A percentile compares a stretch with the other conserved stretches of the same genome.
Conservation (phyloP, 2,329 filamentous ascomycete genomes). For the Venturiaceae sp. region DNA sequence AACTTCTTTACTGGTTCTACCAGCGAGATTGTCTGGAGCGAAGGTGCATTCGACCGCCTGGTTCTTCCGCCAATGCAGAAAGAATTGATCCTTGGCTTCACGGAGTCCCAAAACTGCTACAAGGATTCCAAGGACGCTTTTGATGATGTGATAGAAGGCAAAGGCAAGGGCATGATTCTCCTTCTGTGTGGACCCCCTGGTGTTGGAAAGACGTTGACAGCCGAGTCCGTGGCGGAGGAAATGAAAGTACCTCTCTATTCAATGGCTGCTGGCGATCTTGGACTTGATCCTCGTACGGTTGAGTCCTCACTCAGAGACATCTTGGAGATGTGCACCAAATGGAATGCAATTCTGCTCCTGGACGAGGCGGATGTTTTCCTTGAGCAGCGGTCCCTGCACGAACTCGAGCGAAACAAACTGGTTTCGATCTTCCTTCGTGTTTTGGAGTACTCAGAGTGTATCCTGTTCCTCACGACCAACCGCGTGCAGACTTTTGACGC, state of each 20-base stretch:
- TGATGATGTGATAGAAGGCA: slow-evolving; percentile 42
- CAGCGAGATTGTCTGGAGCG: slow-evolving; percentile 21
- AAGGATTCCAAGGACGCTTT: slow-evolving; percentile 20
- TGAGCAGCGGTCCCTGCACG: slow-evolving; percentile 7
- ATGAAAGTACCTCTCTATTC: slow-evolving; percentile 41
- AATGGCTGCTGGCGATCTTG: slow-evolving; percentile 41
- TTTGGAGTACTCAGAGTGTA: slow-evolving; percentile 19
- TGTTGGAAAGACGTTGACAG: slow-evolving; percentile 44
- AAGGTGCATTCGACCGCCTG: slow-evolving; percentile 18
- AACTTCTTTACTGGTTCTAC: slow-evolving; percentile 12
- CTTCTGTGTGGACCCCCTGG: slow-evolving; percentile 42
- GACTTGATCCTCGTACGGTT: slow-evolving; percentile 30
- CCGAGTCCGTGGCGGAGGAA: slow-evolving; percentile 39
- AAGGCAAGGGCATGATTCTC: slow-evolving; percentile 42
- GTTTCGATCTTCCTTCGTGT: slow-evolving; percentile 12
- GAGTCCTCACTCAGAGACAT: slow-evolving; percentile 36
- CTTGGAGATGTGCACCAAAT: slow-evolving; percentile 34
- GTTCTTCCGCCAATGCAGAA: slow-evolving; percentile 21
- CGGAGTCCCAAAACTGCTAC: slow-evolving; percentile 16
- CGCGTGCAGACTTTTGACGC: slow-evolving; percentile 19
- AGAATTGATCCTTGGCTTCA: slow-evolving; percentile 22
- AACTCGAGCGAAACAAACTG: slow-evolving; percentile 16
- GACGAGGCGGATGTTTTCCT: slow-evolving; percentile 19
- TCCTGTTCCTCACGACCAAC: slow-evolving; percentile 23
- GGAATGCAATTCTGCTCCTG: slow-evolving; percentile 11